Base-by-base conservation (phyloP, 192 early-diverging fungal species). In the Borealophlyctis nickersoniae region DNA sequence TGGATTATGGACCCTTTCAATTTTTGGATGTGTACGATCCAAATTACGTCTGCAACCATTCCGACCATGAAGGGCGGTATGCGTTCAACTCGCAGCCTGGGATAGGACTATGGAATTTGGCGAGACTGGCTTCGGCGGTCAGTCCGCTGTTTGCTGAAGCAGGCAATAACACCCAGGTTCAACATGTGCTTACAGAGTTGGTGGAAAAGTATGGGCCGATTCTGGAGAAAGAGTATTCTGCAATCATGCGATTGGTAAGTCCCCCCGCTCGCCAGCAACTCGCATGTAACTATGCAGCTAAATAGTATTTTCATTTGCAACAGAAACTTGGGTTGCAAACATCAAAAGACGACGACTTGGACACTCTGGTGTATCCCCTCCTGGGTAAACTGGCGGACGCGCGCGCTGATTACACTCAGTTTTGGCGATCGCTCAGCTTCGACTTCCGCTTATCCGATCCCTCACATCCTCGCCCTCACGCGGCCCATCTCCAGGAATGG, bases 1-100 rank as follows among this genome's bases (percentile, higher is more conserved):
- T 92, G 54, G 91, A 93, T 62, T 91, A 88, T 62, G 91, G 91
- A 0, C 91, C 92, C 9, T 93, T 77, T 64, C 86, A 86, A 45
- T 91, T 95, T 57, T 56, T 93, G 61, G 91, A 95, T 57, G 79
- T 68, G 1, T 77, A 91, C 66, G 88, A 94, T 33, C 88, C 90
- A 3, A 63, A 54, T 24, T 90, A 86, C 63, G 80, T 91, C 24
- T 91, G 89, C 72, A 92, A 94, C 67, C 71, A 73, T 36, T 89
- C 88, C 5, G 94, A 96, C 48, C 36, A 78, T 1, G 57, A 60
- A 0, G 92, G 94, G 9, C 86, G 91, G 28, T 92, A 90, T 64
- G 67, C 81, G 2, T 94, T 93, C 49, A 61, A 75, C 53, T 77
- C 89, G 34, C 94, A 96, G 65, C 92, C 92, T 2, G 78, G 81